Base-by-base conservation (phyloP, 305 asterid species). In the Striga hermonthica region DNA sequence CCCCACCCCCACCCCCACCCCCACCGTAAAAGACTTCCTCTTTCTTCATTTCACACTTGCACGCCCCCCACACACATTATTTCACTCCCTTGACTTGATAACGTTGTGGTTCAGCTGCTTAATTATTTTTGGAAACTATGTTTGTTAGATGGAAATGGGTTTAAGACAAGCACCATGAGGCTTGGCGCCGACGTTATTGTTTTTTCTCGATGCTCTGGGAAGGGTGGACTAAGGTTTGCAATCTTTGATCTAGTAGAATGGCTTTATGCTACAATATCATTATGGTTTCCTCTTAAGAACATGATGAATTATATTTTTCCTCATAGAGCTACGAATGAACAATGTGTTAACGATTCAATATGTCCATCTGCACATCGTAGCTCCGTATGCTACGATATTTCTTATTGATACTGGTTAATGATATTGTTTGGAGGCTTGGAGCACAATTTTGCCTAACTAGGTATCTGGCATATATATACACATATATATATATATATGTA, bases 111-210 rank as follows among this genome's bases (percentile, higher is more conserved):
- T 7, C 35, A 61, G 65, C 76, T 35, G 7, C 14, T 66, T 68
- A 49, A 70, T 70, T 79, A 37, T 69, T n/a, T n/a, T 12, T 7
- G 7, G 12, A 13, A 37, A 60, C 37, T 73, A 38, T 69, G 75
- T 71, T 66, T 45, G 85, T 75, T 85, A 91, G 98, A 91, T 81
- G 98, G 98, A 76, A 93, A 93, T 78, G 98, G 97, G 63, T 93
- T 93, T 67, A 93, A 93, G 83, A 90, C 99, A 57, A 93, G 99
- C 79, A 72, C 96, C 16, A 93, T 93, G 99, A 83, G 99, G 76
- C 95, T 93, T 41, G 99, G 99, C 39, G 86, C 96, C 11, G 99
- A 90, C 62, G 97, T 82, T 38, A 66, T 93, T 72, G 95, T 93
- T 74, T 86, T 93, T 79, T 83, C 89, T 71, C 92, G 97, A 64